These are phyloP conservation scores for Oryza meridionalis DNA, from an alignment of 176 grass and related monocot species.

Conservation along the genomic window DNA sequence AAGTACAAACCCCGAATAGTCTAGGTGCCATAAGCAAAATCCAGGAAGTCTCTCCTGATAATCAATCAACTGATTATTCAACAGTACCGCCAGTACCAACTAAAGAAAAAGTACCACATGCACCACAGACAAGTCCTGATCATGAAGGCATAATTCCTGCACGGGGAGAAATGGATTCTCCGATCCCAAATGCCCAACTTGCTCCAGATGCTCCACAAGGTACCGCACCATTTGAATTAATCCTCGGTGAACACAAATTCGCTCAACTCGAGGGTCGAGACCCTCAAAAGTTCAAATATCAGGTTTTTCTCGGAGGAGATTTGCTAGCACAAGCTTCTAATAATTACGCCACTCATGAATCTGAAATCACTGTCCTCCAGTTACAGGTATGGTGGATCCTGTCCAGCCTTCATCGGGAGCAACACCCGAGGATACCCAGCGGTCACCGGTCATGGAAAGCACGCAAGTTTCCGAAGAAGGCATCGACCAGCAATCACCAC, in stretches of 20 bases:
- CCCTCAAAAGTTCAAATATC: no score
- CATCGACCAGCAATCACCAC: neutral
- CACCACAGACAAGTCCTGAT: constrained; percentile 1
- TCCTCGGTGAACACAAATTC: no score
- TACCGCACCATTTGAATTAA: no score
- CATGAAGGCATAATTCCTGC: neutral
- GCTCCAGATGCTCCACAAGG: no score
- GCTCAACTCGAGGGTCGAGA: no score
- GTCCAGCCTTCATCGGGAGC: neutral
- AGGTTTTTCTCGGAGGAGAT: no score
- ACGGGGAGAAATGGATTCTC: neutral
- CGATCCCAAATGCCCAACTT: constrained; percentile 4
- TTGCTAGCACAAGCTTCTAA: no score
- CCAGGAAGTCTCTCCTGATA: constrained; percentile 33
- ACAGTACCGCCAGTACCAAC: constrained; percentile 6
- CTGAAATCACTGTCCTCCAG: neutral
- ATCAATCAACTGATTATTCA: neutral
- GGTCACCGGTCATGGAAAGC: constrained; percentile 14
- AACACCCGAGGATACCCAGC: neutral
- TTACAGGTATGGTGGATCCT: neutral
- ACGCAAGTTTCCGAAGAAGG: constrained; percentile 4
- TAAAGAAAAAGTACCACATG: constrained; percentile 24
- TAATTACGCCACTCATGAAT: neutral
- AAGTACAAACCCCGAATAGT: constrained; percentile 3
- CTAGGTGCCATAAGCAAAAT: constrained; percentile 8